These are phyloP conservation scores for Lactarius indigo DNA, from an alignment of 768 basidiomycete genomes.

Conservation along the genomic window DNA sequence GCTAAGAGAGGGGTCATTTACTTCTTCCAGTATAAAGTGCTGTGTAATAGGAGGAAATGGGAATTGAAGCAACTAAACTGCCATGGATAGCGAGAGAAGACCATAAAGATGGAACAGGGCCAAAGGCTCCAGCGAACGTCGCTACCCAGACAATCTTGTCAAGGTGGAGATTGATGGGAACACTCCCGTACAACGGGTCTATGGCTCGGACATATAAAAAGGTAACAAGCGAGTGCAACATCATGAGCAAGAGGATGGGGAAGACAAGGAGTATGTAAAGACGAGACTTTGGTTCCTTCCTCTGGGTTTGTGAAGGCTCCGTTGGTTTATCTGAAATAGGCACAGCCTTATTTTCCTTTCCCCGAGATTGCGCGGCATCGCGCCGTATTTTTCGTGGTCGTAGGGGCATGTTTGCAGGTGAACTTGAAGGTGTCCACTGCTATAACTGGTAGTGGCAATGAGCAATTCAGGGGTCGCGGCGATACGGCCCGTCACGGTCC, in stretches of 20 bases:
- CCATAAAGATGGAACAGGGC: slow-evolving; percentile 33
- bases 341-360: not conserved
- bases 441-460: not conserved
- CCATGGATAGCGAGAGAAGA: slow-evolving; percentile 38
- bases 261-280: slow-evolving; percentile 25
- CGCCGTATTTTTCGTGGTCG: slow-evolving; percentile 20
- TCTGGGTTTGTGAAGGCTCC: not conserved
- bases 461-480: not conserved
- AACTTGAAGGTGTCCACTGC: not conserved
- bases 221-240: slow-evolving; percentile 50
- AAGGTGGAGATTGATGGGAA: slow-evolving; percentile 51
- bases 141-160: slow-evolving; percentile 36
- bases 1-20: slow-evolving; percentile 50
- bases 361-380: slow-evolving; percentile 1
- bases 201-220: slow-evolving; percentile 61
- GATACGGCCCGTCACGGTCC: slow-evolving; percentile 3
- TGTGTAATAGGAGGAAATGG: slow-evolving; percentile 66
- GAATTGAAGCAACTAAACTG: slow-evolving; percentile 42
- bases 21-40: slow-evolving; percentile 56
- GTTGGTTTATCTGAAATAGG: not conserved
- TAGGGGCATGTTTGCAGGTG: slow-evolving; percentile 14
- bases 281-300: slow-evolving; percentile 5
- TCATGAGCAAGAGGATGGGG: slow-evolving; percentile 31
- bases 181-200: slow-evolving; percentile 65
- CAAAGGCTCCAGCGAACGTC: slow-evolving; percentile 35